Base-by-base conservation (phyloP, 2,329 filamentous ascomycete genomes). In the Lecanosticta acicola region DNA sequence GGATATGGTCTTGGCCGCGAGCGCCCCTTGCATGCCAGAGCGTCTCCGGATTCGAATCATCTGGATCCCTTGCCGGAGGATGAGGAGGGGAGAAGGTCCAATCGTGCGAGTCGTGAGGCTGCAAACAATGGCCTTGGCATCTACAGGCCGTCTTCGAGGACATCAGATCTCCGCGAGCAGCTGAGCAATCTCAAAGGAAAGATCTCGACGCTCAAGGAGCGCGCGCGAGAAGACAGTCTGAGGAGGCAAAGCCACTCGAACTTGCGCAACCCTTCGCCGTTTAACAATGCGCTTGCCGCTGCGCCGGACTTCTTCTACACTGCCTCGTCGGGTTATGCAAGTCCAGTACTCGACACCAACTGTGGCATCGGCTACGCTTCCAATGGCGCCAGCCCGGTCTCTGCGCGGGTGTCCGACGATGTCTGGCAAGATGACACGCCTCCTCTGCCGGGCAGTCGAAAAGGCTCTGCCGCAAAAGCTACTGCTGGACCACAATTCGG, bases 141-240 rank as follows among this genome's bases (percentile, higher is more conserved):
- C 7, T 77, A 77, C 19, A 77, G 86, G 14, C 83, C 85, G 2
- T 75, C 81, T 11, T 91, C 87, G 1, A 81, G 81, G n/a, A 76
- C 83, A 60, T 80, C 83, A 7, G 79, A 81, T 59, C 72, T 95
- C 35, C 87, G 87, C 49, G 84, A 88, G 54, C 88, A 94, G 63
- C 87, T 95, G 78, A 82, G 85, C 45, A 87, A 85, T 43, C 73
- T 95, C 38, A 90, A 89, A 61, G 87, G 85, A 49, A 87, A 88
- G 59, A 89, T 95, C 29, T 90, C 87, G 1, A 84, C 75, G 13
- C 67, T 95, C 34, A 84, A 86, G 57, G 81, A 89, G 51, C 83
- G 87, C 57, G 85, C 87, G 0, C 79, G 85, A 16, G 85, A 85
- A 47, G 89, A 94, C 57, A 88, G 79, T 56, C 66, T 94, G 58